phyloP scores from a whole-genome alignment of 805 yeast genomes.

The Kluyveromyces siamensis region DNA sequence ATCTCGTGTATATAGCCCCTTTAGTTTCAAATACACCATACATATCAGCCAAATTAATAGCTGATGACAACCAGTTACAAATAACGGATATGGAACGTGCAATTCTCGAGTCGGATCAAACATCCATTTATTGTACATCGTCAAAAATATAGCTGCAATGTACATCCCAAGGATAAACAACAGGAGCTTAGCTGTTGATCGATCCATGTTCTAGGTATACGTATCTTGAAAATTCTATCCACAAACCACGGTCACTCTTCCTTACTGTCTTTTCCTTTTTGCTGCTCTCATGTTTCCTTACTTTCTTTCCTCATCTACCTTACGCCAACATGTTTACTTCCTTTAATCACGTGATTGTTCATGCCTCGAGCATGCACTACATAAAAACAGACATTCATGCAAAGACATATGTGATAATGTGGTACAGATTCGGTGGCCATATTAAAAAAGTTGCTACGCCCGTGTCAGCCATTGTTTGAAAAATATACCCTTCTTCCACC shows the following conservation, averaged over 20 bases:
- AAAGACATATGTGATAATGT: too few relatives aligned
- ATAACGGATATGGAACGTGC: conserved; percentile 73
- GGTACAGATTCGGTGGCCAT: too few relatives aligned
- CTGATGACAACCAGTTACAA: conserved; percentile 83
- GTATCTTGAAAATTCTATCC: neutral
- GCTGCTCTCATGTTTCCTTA: too few relatives aligned
- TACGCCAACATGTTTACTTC: too few relatives aligned
- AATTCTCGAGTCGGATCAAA: conserved; percentile 61
- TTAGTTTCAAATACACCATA: conserved; percentile 31
- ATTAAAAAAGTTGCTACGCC: too few relatives aligned
- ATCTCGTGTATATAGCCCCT: conserved; percentile 40
- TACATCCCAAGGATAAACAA: conserved; percentile 51
- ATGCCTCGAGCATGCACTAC: too few relatives aligned
- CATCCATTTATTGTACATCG: conserved; percentile 95
- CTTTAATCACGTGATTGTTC: too few relatives aligned
- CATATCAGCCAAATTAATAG: conserved; percentile 49
- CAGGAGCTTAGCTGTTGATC: neutral
- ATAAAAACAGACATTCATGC: too few relatives aligned
- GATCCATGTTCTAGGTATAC: neutral
- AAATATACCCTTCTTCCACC: too few relatives aligned
- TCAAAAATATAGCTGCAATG: conserved; percentile 54
- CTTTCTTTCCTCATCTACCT: too few relatives aligned
- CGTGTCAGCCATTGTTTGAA: too few relatives aligned
- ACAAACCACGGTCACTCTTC: neutral
- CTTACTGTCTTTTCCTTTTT: too few relatives aligned